A percentile compares a stretch with the other conserved stretches of the same genome.
Conservation (phyloP, 169 alveolate species). For the Cryptosporidium meleagridis region DNA sequence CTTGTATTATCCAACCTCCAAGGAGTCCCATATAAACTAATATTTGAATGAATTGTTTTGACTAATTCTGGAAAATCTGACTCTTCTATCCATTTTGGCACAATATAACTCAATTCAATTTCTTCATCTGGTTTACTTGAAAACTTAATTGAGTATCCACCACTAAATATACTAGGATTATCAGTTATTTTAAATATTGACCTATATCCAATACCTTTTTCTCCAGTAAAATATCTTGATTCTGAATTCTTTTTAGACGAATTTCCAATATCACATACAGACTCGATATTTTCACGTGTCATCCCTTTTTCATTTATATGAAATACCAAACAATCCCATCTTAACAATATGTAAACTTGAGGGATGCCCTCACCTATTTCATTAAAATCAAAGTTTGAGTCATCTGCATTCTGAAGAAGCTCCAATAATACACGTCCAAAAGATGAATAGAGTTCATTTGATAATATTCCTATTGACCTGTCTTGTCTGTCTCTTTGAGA, state of each 20-base stretch:
- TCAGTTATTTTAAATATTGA: constrained; percentile 58
- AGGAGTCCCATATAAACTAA: constrained; percentile 43
- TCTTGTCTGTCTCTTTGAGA: constrained; percentile 61
- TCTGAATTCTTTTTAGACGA: constrained; percentile 71
- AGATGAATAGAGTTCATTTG: constrained; percentile 78
- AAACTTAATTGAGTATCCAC: constrained; percentile 55
- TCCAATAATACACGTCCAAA: constrained; percentile 77
- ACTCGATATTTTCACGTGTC: constrained; percentile 74
- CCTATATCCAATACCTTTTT: constrained; percentile 67
- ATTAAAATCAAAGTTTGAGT: constrained; percentile 53
- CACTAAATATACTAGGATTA: constrained; percentile 60
- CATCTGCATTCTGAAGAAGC: constrained; percentile 80
- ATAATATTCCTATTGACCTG: constrained; percentile 60
- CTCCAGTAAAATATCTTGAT: constrained; percentile 58
- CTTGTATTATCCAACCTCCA: constrained; percentile 4
- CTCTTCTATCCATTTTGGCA: constrained; percentile 60
- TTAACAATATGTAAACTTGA: constrained; percentile 70
- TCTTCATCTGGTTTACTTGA: constrained; percentile 61
- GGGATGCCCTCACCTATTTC: constrained; percentile 42
- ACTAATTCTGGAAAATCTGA: constrained; percentile 64
- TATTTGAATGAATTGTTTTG: constrained; percentile 3
- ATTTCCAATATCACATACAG: constrained; percentile 79
- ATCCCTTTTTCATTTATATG: constrained; percentile 79
- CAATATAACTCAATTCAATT: constrained; percentile 55
- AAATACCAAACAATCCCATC: constrained; percentile 73